Evolutionary conservation across 306 rosid genomes (phyloP).

Genomic region (Bauhinia variegata): DNA sequence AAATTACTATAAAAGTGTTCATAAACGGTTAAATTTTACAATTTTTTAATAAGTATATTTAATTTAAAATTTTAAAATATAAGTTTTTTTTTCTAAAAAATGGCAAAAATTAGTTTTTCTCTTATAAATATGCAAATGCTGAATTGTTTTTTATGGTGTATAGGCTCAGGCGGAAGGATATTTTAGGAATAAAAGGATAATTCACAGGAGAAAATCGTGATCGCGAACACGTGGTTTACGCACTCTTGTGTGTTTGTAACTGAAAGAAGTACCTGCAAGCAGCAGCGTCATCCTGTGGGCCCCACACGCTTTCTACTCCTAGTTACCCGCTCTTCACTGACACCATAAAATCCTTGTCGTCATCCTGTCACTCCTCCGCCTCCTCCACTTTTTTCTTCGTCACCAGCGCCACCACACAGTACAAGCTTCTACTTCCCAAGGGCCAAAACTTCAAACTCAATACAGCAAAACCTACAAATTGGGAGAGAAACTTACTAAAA

Average conservation of each 20-base stretch:
- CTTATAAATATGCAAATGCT: too few relatives aligned
- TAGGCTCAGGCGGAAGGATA: background rate
- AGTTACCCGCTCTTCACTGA: background rate
- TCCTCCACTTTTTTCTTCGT: background rate
- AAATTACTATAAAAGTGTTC: too few relatives aligned
- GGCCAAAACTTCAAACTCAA: background rate
- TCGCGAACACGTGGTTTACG: background rate
- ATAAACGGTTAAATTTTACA: too few relatives aligned
- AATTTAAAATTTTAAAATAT: too few relatives aligned
- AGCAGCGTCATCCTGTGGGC: slow-evolving; percentile 17
- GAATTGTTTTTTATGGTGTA: too few relatives aligned
- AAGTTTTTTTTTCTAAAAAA: too few relatives aligned
- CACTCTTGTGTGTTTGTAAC: background rate
- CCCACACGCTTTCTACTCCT: slow-evolving; percentile 50
- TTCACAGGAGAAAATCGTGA: slow-evolving; percentile 4
- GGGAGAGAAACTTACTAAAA: background rate
- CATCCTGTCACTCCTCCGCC: background rate
- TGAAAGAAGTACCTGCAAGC: background rate
- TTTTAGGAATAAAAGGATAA: background rate
- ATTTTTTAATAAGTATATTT: too few relatives aligned
- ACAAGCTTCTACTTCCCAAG: background rate
- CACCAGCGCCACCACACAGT: background rate
- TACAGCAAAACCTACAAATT: too few relatives aligned
- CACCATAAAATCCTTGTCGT: too few relatives aligned
- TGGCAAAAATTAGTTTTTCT: too few relatives aligned